Evolutionary conservation across 192 early-diverging fungal species (phyloP).

Genomic region (Backusella psychrophila): DNA sequence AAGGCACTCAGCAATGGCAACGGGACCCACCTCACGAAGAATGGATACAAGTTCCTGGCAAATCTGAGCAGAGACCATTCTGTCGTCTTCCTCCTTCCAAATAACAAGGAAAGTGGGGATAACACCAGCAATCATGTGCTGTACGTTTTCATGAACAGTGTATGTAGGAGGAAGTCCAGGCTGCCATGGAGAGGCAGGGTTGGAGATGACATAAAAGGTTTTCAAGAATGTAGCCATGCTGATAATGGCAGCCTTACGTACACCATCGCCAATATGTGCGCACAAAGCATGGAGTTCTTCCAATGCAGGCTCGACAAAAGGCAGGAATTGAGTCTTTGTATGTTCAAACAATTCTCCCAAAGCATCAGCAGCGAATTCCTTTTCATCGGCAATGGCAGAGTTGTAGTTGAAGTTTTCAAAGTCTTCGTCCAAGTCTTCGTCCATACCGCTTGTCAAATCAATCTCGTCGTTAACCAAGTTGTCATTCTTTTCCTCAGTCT

Average conservation of each 20-base stretch:
- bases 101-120: slow-evolving; percentile 69
- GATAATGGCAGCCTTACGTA: slow-evolving; percentile 71
- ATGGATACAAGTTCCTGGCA: slow-evolving; percentile 69
- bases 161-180: slow-evolving; percentile 66
- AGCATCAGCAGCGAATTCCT: slow-evolving; percentile 87
- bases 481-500: slow-evolving; percentile 65
- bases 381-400: slow-evolving; percentile 86
- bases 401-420: slow-evolving; percentile 60
- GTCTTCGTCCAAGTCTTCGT: slow-evolving; percentile 56
- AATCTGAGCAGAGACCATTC: slow-evolving; percentile 74
- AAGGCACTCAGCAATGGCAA: slow-evolving; percentile 51
- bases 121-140: slow-evolving; percentile 60
- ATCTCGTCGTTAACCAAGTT: slow-evolving; percentile 28
- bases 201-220: slow-evolving; percentile 74
- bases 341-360: slow-evolving; percentile 83
- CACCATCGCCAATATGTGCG: slow-evolving; percentile 75
- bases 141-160: slow-evolving; percentile 74
- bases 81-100: slow-evolving; percentile 82
- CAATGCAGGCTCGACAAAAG: slow-evolving; percentile 74
- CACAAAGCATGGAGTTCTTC: slow-evolving; percentile 63
- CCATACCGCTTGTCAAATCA: slow-evolving; percentile 37
- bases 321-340: slow-evolving; percentile 71
- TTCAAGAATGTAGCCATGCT: slow-evolving; percentile 74
- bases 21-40: slow-evolving; percentile 74
- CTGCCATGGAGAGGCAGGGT: slow-evolving; percentile 60